Percentiles rank a stretch among this genome's conserved stretches.
Evolutionary conservation across 2,329 filamentous ascomycete species (phyloP).

Genomic region (Phaeophleospora eucalypticola): DNA sequence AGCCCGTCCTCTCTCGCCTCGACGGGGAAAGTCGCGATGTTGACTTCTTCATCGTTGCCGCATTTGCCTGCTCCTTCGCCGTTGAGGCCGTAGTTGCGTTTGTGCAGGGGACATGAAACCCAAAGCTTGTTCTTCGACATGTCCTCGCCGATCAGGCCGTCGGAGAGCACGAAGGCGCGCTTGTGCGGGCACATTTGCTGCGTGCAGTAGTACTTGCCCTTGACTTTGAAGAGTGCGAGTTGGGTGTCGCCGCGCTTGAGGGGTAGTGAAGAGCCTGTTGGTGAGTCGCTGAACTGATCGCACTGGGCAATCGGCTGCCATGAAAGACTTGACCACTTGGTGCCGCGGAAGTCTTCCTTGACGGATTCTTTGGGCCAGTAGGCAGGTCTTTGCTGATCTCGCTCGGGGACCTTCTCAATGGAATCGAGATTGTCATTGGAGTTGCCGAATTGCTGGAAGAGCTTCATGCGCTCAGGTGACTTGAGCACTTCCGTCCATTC

Average conservation of each 20-base stretch:
- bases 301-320: conserved; percentile 80
- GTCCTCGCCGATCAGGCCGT: conserved; percentile 75
- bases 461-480: conserved; percentile 61
- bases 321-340: conserved; percentile 60
- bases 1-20: conserved; percentile 72
- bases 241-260: conserved; percentile 87
- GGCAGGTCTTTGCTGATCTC: conserved; percentile 68
- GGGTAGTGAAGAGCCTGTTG: conserved; percentile 69
- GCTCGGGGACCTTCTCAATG: conserved; percentile 67
- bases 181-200: conserved; percentile 97
- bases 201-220: conserved; percentile 74
- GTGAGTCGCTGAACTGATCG: conserved; percentile 63
- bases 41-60: conserved; percentile 68
- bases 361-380: conserved; percentile 70
- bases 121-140: conserved; percentile 61
- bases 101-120: conserved; percentile 84
- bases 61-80: conserved; percentile 65
- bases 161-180: conserved; percentile 81
- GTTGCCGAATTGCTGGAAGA: conserved; percentile 82
- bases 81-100: conserved; percentile 78
- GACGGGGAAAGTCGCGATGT: conserved; percentile 75
- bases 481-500: conserved; percentile 84
- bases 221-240: conserved; percentile 79
- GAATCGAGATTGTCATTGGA: conserved; percentile 63
- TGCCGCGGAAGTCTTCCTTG: conserved; percentile 67